Evolutionary conservation across 306 rosid genomes (phyloP), one percentile per base, ranked within the genome.

Genomic region (Mucuna pruriens): DNA sequence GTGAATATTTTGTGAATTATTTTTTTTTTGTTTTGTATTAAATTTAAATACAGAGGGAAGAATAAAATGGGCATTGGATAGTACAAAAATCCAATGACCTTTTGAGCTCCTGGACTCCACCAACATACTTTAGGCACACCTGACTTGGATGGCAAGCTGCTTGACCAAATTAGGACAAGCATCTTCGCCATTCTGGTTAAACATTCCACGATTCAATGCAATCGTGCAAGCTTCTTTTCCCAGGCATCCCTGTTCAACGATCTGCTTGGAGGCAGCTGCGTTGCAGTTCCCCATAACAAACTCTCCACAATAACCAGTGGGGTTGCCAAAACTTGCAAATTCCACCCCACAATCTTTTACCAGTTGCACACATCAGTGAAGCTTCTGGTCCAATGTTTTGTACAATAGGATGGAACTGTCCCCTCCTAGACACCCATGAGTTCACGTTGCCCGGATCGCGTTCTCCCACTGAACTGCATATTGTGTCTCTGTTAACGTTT

Each of bases 311-410:
- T 4, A 12, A 15, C 99, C 99, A 0, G 12, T 11, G 1, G 98
- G 92, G 34, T 89, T 83, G 1, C 99, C 99, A 2, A 54, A 95
- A 92, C 98, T 91, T 6, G 94, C 96, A 16, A 95, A 95, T 3
- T 95, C 90, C 1, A 95, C 78, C 82, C 80, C 0, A 23, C 55
- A 15, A 95, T 88, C 84, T 79, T 88, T 86, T 90, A 49, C 26
- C 4, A 15, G 3, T 89, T 73, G 40, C 99, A 95, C 34, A 19
- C 74, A 22, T n/a, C n/a, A 95, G 79, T 4, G 67, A 31, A 7
- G 94, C 92, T 2, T 68, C 31, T 26, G 97, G 57, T 64, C 8
- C 45, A 1, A 36, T 0, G 0, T 0, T 3, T 0, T 74, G 76
- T 9, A 13, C 78, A 2, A 63, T 40, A 0, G 86, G 34, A 3